These are phyloP conservation scores for Gossypium longicalyx DNA, from an alignment of 345 rosid genomes.

Conservation along the genomic window DNA sequence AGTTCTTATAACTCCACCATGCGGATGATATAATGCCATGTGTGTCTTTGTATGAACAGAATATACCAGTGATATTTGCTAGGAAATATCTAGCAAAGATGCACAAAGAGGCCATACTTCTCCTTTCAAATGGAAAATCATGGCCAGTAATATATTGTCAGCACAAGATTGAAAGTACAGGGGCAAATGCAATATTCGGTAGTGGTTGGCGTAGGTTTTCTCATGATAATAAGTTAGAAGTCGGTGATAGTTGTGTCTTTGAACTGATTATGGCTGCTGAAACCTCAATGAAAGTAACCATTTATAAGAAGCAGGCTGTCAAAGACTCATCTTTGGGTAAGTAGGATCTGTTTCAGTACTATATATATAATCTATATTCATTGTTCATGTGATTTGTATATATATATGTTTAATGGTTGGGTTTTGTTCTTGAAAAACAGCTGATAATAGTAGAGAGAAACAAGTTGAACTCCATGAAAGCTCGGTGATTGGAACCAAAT, in stretches of 20 bases:
- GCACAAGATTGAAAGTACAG: neutral
- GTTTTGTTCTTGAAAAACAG: neutral
- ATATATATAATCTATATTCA: neutral
- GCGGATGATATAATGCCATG: neutral
- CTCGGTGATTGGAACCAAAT: neutral
- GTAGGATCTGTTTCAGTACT: neutral
- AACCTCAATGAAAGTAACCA: constrained; percentile 19
- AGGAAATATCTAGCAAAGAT: neutral
- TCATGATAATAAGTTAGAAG: constrained; percentile 11
- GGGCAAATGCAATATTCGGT: neutral
- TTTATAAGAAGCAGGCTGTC: constrained; percentile 1
- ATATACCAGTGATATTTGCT: neutral
- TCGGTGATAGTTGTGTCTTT: constrained; percentile 14
- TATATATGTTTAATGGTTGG: neutral
- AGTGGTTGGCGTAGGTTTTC: constrained; percentile 11
- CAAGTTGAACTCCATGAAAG: constrained; percentile 2
- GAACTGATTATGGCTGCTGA: neutral
- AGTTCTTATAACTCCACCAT: neutral
- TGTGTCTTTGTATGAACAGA: neutral
- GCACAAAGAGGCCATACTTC: neutral
- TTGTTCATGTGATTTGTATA: neutral
- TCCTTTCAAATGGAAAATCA: constrained; percentile 4
- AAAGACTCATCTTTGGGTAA: neutral
- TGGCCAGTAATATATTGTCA: neutral
- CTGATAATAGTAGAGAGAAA: neutral